These are phyloP conservation scores for Pestalotiopsis sp. DNA, from an alignment of 2,329 filamentous ascomycete genomes.

Conservation along the genomic window DNA sequence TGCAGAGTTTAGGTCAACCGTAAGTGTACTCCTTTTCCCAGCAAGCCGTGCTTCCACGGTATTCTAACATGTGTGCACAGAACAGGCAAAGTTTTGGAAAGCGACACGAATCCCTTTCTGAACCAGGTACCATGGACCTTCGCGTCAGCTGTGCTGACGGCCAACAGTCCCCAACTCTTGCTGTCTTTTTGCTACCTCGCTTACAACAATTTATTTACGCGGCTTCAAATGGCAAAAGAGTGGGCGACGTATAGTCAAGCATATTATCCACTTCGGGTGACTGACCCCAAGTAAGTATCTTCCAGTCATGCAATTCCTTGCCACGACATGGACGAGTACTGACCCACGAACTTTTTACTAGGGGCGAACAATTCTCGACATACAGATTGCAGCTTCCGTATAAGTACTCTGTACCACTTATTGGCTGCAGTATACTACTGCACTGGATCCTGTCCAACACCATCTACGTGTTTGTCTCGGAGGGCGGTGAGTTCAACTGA, in stretches of 20 bases:
- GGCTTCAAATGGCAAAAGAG: slow-evolving; percentile 43
- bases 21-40: neutral
- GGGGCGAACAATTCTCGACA: slow-evolving; percentile 33
- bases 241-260: slow-evolving; percentile 38
- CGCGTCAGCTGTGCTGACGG: slow-evolving; percentile 21
- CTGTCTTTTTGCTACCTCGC: slow-evolving; percentile 43
- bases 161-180: slow-evolving; percentile 43
- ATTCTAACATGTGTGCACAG: slow-evolving; percentile 1
- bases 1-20: neutral
- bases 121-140: slow-evolving; percentile 8
- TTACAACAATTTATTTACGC: slow-evolving; percentile 43
- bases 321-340: neutral
- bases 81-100: neutral
- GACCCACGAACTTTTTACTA: neutral
- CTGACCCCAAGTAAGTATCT: slow-evolving; percentile 23
- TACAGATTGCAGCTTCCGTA: slow-evolving; percentile 44
- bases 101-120: slow-evolving; percentile 10
- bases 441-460: slow-evolving; percentile 46
- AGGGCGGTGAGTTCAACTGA: slow-evolving; percentile 21
- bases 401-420: slow-evolving; percentile 40
- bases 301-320: no score
- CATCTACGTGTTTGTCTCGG: slow-evolving; percentile 36
- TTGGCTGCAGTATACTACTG: slow-evolving; percentile 34
- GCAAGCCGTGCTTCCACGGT: neutral
- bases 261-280: slow-evolving; percentile 38